These are phyloP conservation scores for Gossypium aridum DNA, from an alignment of 441 rosid species.

Conservation along the genomic window DNA sequence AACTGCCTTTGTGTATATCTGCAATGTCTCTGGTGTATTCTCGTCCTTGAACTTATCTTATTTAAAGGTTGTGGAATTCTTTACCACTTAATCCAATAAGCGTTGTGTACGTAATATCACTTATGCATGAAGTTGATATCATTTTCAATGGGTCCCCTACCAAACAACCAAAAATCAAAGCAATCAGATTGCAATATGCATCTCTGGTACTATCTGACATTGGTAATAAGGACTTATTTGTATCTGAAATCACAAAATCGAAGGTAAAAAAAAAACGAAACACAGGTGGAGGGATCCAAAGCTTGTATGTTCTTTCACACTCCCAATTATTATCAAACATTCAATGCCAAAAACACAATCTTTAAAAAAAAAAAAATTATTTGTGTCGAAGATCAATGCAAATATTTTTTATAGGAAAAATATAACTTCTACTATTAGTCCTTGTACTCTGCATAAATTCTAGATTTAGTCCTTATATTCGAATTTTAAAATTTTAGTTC, in stretches of 20 bases:
- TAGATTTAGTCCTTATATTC: too few species aligned
- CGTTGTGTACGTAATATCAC: not conserved
- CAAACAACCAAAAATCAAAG: constrained; percentile 8
- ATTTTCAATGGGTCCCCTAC: constrained; percentile 11
- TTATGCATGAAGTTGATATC: constrained; percentile 21
- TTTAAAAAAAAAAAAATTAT: not conserved
- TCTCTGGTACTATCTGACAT: not conserved
- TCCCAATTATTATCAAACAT: constrained; percentile 20
- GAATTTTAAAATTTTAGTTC: too few species aligned
- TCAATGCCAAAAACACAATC: constrained; percentile 16
- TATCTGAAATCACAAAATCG: constrained; percentile 21
- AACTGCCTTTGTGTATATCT: constrained; percentile 22
- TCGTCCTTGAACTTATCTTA: too few species aligned
- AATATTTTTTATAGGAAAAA: too few species aligned
- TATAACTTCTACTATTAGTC: too few species aligned
- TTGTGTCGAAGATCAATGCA: too few species aligned
- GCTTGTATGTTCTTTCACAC: constrained; percentile 18
- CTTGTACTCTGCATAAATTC: too few species aligned
- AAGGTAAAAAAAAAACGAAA: constrained; percentile 21
- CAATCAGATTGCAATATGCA: constrained; percentile 13
- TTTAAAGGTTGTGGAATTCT: too few species aligned
- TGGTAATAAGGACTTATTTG: constrained; percentile 14
- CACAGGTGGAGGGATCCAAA: constrained; percentile 41
- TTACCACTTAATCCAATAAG: too few species aligned
- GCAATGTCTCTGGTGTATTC: not conserved